Percentiles rank a stretch among this genome's conserved stretches.
Evolutionary conservation across 2,329 filamentous ascomycete genomes (phyloP).

Genomic region (Bipolaris oryzae): DNA sequence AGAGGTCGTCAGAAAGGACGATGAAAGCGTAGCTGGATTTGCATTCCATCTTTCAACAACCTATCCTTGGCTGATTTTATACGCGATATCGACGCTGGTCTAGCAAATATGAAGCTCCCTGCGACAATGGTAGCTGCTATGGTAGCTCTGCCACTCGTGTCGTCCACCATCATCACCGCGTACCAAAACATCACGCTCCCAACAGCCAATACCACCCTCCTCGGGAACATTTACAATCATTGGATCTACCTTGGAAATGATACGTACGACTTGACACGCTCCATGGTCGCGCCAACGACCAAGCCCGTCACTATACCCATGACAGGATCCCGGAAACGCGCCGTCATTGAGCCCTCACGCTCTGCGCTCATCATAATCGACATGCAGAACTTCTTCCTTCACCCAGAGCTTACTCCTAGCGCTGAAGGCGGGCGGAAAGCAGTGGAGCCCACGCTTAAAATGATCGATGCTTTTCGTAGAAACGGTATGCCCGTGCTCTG

Average conservation of each 20-base stretch:
- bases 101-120: background rate
- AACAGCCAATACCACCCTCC: slow-evolving; percentile 8
- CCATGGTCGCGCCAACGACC: slow-evolving; percentile 14
- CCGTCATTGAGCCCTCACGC: slow-evolving; percentile 33
- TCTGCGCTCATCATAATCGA: slow-evolving; percentile 47
- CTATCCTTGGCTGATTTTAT: background rate
- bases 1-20: background rate
- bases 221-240: slow-evolving; percentile 24
- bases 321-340: slow-evolving; percentile 18
- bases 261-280: slow-evolving; percentile 21
- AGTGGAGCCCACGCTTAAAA: slow-evolving; percentile 41
- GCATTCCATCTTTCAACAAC: background rate
- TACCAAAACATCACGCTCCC: slow-evolving; percentile 28
- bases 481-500: slow-evolving; percentile 44
- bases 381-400: slow-evolving; percentile 49
- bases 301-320: slow-evolving; percentile 36
- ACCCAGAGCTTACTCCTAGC: slow-evolving; percentile 19
- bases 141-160: background rate
- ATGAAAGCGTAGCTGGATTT: background rate
- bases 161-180: slow-evolving; percentile 34
- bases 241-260: slow-evolving; percentile 16
- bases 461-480: slow-evolving; percentile 42
- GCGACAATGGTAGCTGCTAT: background rate
- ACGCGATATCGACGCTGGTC: background rate
- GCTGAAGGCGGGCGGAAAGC: slow-evolving; percentile 17